Evolutionary conservation across 345 rosid genomes (phyloP), one percentile per base, ranked within the genome.

Genomic region (Schrenkiella parvula): DNA sequence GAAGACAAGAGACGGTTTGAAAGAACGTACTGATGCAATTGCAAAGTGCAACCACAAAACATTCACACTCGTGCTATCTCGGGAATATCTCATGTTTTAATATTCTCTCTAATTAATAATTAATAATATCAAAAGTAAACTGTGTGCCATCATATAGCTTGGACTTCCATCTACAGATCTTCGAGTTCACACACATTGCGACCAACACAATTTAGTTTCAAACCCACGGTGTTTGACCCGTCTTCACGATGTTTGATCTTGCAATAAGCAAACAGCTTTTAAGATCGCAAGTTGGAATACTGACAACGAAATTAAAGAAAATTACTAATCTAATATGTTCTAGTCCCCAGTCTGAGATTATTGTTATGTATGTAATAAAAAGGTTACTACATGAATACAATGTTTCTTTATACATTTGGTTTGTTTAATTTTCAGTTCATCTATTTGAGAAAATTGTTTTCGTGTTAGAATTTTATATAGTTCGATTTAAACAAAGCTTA

Each of bases 21-120:
- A 72, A 63, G 64, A 63, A 42, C 56, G 64, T 63, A 64, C 70
- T 64, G 39, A 72, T 72, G 64, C 77, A 64, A 72, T 44, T 34
- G 57, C 77, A 64, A 72, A 72, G 57, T 72, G 57, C 58, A 72
- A 72, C 77, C 77, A 72, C 77, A 43, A 72, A 64, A 64, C 77
- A 72, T 72, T 43, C 77, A 72, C 71, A 64, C 50, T 72, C 77
- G 71, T 54, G 71, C 65, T 43, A 32, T 54, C 71, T 72, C 31
- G 77, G 71, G 77, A 72, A 64, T 65, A 43, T 64, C 64, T 72
- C 71, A 54, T 72, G 77, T 64, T 44, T 52, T 34, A 19, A 21
- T 72, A 72, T 64, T 52, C 21, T n/a, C n/a, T 44, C 64, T 53
- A 7, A 29, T 14, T 42, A 6, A 28, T 13, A 44, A 22, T 42